phyloP scores from a whole-genome alignment of 1,284 basidiomycete genomes.

The Agroathelia rolfsii region DNA sequence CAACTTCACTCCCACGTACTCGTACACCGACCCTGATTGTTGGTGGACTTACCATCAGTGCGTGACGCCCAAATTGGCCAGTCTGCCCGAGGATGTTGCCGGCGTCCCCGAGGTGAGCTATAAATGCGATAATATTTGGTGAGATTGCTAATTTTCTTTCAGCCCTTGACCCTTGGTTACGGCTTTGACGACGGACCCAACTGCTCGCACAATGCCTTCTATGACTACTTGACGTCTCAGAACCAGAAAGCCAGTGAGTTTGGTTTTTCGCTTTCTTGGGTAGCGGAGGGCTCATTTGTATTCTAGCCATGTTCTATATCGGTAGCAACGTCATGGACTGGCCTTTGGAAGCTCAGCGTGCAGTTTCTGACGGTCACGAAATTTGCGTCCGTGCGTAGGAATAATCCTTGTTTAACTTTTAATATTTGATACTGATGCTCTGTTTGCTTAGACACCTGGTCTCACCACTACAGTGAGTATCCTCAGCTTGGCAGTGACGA shows the following conservation, averaged over 20 bases:
- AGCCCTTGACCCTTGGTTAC: constrained; percentile 33
- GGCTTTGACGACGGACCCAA: constrained; percentile 39
- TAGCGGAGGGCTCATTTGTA: too few species aligned
- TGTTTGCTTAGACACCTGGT: constrained; percentile 18
- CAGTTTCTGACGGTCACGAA: constrained; percentile 35
- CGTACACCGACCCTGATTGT: constrained; percentile 19
- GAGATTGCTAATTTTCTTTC: neutral
- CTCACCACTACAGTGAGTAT: constrained; percentile 20
- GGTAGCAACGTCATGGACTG: constrained; percentile 48
- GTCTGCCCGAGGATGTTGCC: constrained; percentile 29
- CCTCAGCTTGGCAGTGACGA: too few species aligned
- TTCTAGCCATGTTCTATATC: constrained; percentile 38
- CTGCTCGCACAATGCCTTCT: constrained; percentile 28
- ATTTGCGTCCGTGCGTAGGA: constrained; percentile 18
- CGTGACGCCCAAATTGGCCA: constrained; percentile 25
- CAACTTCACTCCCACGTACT: constrained; percentile 11
- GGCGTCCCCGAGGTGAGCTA: constrained; percentile 30
- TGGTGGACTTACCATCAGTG: constrained; percentile 34
- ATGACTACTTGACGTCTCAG: constrained; percentile 33
- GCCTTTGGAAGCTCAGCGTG: constrained; percentile 43
- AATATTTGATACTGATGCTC: neutral
- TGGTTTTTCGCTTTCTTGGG: neutral
- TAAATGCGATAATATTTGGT: neutral
- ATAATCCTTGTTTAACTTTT: neutral
- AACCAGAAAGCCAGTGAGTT: constrained; percentile 34